Percentiles rank a stretch among this genome's conserved stretches.
phyloP scores from a whole-genome alignment of 805 yeast genomes.

The Candida incommunis region DNA sequence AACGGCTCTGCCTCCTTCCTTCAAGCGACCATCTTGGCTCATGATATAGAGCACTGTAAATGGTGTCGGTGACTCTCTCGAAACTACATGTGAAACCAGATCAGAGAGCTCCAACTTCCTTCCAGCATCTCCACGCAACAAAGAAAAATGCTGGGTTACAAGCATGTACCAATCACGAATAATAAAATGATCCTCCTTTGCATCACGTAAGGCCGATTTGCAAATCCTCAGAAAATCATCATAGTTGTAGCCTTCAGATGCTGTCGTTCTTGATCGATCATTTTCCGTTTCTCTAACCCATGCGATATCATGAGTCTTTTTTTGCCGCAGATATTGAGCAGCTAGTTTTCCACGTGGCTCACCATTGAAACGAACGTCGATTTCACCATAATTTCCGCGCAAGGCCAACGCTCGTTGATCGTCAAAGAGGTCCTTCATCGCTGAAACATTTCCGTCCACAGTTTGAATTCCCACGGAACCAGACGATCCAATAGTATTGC shows the following conservation, averaged over 20 bases:
- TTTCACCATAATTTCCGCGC: not conserved
- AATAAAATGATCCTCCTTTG: not conserved
- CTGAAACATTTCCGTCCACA: not conserved
- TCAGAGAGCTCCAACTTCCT: not conserved
- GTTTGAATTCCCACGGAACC: slow-evolving; percentile 1
- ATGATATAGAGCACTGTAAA: not conserved
- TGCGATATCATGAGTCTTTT: not conserved
- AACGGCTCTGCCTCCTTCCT: slow-evolving; percentile 1
- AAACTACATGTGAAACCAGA: not conserved
- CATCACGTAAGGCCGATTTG: not conserved
- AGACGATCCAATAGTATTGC: not conserved
- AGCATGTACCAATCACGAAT: slow-evolving; percentile 1
- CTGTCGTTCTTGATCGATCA: not conserved
- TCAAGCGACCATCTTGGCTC: not conserved
- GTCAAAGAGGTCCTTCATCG: not conserved
- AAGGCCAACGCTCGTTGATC: not conserved
- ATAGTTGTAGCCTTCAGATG: not conserved
- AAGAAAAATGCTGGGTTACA: not conserved
- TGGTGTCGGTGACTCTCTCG: not conserved
- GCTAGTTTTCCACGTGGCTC: not conserved
- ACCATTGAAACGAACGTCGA: not conserved
- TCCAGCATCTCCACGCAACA: not conserved
- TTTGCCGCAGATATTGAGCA: not conserved
- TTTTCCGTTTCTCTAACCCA: not conserved
- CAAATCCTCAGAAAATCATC: not conserved